Percentiles rank a stretch among this genome's conserved stretches.
phyloP scores from a whole-genome alignment of 2,329 filamentous ascomycete species.

The Colletotrichum karsti region DNA sequence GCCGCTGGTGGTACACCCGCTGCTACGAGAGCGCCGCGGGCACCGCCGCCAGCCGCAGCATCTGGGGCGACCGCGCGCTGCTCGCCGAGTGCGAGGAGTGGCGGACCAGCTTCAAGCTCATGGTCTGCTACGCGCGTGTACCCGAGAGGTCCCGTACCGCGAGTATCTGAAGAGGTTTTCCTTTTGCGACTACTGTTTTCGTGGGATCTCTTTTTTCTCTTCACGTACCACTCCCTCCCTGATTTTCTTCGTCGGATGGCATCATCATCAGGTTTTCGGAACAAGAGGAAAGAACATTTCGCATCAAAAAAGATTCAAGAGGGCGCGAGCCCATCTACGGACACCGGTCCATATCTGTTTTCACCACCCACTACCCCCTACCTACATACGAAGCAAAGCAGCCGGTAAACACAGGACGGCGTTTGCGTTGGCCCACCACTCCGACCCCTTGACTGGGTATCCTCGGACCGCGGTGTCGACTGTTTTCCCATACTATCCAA shows the following conservation, averaged over 20 bases:
- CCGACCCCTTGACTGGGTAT: neutral
- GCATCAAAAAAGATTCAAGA: constrained; percentile 27
- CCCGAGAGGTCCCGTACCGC: constrained; percentile 64
- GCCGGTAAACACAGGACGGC: constrained; percentile 22
- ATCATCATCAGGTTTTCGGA: constrained; percentile 1
- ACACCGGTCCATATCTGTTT: neutral
- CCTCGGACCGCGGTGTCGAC: too few species aligned
- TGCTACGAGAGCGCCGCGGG: constrained; percentile 83
- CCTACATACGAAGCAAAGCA: constrained; percentile 1
- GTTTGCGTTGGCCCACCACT: neutral
- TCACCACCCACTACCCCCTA: neutral
- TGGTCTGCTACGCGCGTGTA: constrained; percentile 91
- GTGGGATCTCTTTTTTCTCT: neutral
- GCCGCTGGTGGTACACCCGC: constrained; percentile 94
- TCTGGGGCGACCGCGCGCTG: constrained; percentile 81
- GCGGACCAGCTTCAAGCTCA: constrained; percentile 86
- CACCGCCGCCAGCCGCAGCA: constrained; percentile 59
- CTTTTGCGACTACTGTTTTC: constrained; percentile 3
- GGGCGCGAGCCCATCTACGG: constrained; percentile 24
- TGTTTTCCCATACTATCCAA: neutral
- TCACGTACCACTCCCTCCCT: neutral
- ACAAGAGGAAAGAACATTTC: neutral
- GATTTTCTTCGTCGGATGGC: neutral
- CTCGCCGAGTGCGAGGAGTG: constrained; percentile 87
- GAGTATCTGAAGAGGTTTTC: constrained; percentile 48